Base-by-base conservation (phyloP, 441 rosid genomes). In the Populus tomentosa region DNA sequence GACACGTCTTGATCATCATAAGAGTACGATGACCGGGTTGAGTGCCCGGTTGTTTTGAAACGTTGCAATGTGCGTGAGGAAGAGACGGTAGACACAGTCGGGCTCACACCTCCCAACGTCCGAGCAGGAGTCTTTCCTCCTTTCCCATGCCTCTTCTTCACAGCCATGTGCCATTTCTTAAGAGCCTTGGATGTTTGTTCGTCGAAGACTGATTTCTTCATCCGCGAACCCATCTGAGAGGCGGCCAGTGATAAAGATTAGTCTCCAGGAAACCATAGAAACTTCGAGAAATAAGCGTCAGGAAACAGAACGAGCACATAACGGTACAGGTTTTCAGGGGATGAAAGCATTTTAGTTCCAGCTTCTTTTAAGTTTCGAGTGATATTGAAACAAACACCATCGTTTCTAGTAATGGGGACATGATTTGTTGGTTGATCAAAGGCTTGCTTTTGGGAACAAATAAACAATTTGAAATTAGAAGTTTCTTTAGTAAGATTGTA, bases 131-230 rank as follows among this genome's bases (percentile, higher is more conserved):
- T 78, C 82, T 89, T 92, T 13, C 89, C 85, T 42, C 81, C 90
- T 84, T 82, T 85, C 71, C 65, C 82, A 4, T 74, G 85, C 86
- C 75, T 91, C 87, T 84, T 92, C 81, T 90, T 90, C 66, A 79
- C 99, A 0, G 90, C 92, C 91, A 81, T 89, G 77, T 85, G 98
- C 99, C 98, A 95, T 70, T 87, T 91, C 88, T 88, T 91, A 4
- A 95, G 89, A 2, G 98, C 99, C 81, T 83, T 94, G 7, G 94
- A 91, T 11, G 97, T 95, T 82, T 95, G 99, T 21, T 94, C 97
- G 38, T 95, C 98, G 53, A 95, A 95, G 70, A 95, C 88, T 5
- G 97, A 89, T 82, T 70, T 90, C 86, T 95, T 96, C 99, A 92
- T 92, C 62, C 80, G 76, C 0, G 97, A 85, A 77, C 98, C 99